Percentiles rank a stretch among this genome's conserved stretches.
These are phyloP conservation scores for Aspergillus puulaauensis DNA, from an alignment of 2,329 filamentous ascomycete genomes.

Conservation along the genomic window DNA sequence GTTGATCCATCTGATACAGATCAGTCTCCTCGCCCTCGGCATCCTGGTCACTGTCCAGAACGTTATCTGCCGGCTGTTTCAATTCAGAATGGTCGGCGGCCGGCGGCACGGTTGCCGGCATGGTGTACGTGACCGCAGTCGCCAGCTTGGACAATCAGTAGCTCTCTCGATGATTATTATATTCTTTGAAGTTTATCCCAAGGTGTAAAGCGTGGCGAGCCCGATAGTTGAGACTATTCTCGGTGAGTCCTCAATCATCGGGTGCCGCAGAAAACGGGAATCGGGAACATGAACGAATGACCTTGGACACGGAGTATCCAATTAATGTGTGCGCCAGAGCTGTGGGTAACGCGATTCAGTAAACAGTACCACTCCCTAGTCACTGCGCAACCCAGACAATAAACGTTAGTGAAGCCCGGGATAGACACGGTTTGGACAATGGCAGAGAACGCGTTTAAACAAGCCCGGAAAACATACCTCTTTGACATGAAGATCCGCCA, in stretches of 20 bases:
- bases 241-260: conserved; percentile 28
- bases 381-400: conserved; percentile 13
- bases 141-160: conserved; percentile 33
- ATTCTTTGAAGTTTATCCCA: conserved; percentile 3
- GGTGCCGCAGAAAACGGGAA: conserved; percentile 26
- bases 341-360: background rate
- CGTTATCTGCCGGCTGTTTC: conserved; percentile 29
- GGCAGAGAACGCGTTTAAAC: conserved; percentile 28
- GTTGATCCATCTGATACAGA: conserved; percentile 41
- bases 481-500: conserved; percentile 9
- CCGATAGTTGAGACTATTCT: conserved; percentile 27
- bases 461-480: conserved; percentile 15
- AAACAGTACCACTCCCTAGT: background rate
- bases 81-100: conserved; percentile 35
- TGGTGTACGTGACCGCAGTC: conserved; percentile 37
- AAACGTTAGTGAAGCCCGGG: conserved; percentile 19
- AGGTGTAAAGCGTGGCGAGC: conserved; percentile 14
- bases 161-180: conserved; percentile 9
- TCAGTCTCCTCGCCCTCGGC: conserved; percentile 47
- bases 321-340: background rate
- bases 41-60: conserved; percentile 43
- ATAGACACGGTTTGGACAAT: conserved; percentile 16
- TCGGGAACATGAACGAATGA: conserved; percentile 22
- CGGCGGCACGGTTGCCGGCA: conserved; percentile 44
- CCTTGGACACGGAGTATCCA: conserved; percentile 14